Evolutionary conservation across 2,329 filamentous ascomycete genomes (phyloP), one percentile per base, ranked within the genome.

Genomic region (Cordyceps militaris): DNA sequence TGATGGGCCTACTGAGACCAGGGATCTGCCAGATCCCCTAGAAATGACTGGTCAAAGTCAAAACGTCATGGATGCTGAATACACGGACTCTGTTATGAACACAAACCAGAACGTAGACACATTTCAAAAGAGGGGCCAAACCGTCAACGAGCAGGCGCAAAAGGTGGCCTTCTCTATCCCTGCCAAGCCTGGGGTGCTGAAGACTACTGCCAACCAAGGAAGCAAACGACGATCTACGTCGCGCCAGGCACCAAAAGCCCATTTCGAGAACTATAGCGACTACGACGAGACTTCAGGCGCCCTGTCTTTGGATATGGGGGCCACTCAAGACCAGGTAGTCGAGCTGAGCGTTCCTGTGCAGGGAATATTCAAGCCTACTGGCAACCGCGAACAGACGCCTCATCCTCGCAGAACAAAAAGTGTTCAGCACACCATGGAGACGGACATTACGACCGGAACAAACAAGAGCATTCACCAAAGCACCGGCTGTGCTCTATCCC

Each of bases 401-500:
- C 67, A 70, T 28, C 43, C 57, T 32, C 52, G 50, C 46, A 63
- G 48, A 50, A 51, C 43, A 4, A 56, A 47, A 19, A 42, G 50
- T 26, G 21, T 53, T 23, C 51, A 56, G 40, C 44, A 30, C n/a
- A 52, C 55, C 32, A 47, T 48, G 23, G 50, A 59, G 28, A 42
- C 40, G 1, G 58, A 59, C 19, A 46, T 57, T 42, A 60, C 60
- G 3, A 47, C 50, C 14, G 51, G 40, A 13, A 57, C 62, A 3
- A 59, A 59, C 28, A 51, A 52, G 24, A 40, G 59, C 50, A 56
- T 49, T 8, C 60, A 61, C 66, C 44, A 63, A 43, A 64, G 66
- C 23, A 51, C 65, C 5, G 74, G 76, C 61, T 74, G 76, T n/a
- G 71, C 73, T 1, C 74, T 84, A 13, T 82, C 81, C 11, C 70